Conservation (phyloP, 495 filamentous ascomycete genomes). For the Saxispiralis lemnorum region DNA sequence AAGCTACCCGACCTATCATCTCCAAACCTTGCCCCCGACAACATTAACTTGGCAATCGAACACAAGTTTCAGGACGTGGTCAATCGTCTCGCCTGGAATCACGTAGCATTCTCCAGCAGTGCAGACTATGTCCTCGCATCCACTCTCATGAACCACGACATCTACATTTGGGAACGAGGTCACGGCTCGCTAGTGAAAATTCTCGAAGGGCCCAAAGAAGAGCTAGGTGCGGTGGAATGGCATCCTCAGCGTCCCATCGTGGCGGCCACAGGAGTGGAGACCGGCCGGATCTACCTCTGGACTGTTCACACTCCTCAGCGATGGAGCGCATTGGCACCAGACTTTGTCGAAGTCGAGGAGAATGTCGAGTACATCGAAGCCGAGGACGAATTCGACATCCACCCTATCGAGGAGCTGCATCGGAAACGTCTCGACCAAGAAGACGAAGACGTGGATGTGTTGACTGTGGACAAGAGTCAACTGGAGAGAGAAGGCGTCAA, state of each 20-base stretch:
- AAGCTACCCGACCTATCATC: conserved; percentile 46
- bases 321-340: conserved; percentile 90
- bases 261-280: conserved; percentile 76
- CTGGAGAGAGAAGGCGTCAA: conserved; percentile 18
- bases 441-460: conserved; percentile 74
- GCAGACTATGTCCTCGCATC: conserved; percentile 87
- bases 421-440: conserved; percentile 77
- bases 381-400: conserved; percentile 96
- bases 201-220: conserved; percentile 76
- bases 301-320: conserved; percentile 78
- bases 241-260: conserved; percentile 79
- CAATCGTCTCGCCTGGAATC: conserved; percentile 85
- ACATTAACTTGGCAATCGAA: conserved; percentile 74
- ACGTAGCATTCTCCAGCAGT: conserved; percentile 70
- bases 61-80: conserved; percentile 98
- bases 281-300: conserved; percentile 82
- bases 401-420: conserved; percentile 84
- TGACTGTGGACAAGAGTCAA: conserved; percentile 53
- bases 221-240: conserved; percentile 90
- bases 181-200: conserved; percentile 92
- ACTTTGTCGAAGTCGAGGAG: conserved; percentile 95
- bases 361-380: conserved; percentile 90
- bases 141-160: conserved; percentile 91
- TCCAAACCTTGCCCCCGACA: conserved; percentile 42
- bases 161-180: conserved; percentile 94